phyloP scores from a whole-genome alignment of 805 yeast species.

The Candida qinlingensis region DNA sequence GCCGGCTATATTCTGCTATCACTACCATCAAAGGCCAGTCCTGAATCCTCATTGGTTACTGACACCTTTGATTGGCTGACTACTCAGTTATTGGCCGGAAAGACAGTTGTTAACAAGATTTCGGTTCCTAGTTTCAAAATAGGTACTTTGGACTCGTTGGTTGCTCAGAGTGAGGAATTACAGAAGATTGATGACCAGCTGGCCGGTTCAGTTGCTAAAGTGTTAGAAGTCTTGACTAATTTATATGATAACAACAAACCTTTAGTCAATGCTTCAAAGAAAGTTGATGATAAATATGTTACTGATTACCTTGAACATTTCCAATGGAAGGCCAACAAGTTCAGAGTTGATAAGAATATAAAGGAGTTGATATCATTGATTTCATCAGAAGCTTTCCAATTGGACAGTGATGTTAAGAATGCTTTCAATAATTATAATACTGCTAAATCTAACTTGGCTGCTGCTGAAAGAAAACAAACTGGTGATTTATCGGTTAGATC shows the following conservation, averaged over 20 bases:
- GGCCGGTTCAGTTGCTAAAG: slow-evolving; percentile 61
- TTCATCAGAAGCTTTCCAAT: slow-evolving; percentile 69
- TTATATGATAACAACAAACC: slow-evolving; percentile 39
- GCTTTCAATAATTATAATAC: slow-evolving; percentile 69
- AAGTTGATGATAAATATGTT: slow-evolving; percentile 48
- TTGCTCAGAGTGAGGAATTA: slow-evolving; percentile 86
- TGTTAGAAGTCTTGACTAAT: slow-evolving; percentile 62
- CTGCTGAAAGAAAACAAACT: slow-evolving; percentile 87
- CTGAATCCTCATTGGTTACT: slow-evolving; percentile 43
- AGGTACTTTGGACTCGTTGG: slow-evolving; percentile 89
- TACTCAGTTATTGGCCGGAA: slow-evolving; percentile 49
- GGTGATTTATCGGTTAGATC: slow-evolving; percentile 93
- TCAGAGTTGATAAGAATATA: slow-evolving; percentile 78
- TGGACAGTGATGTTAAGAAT: slow-evolving; percentile 81
- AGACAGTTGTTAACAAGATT: slow-evolving; percentile 49
- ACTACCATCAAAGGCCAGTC: slow-evolving; percentile 48
- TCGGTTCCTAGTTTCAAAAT: slow-evolving; percentile 83
- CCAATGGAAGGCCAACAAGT: slow-evolving; percentile 85
- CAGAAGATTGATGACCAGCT: slow-evolving; percentile 78
- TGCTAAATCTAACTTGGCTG: slow-evolving; percentile 77
- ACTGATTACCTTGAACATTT: slow-evolving; percentile 67
- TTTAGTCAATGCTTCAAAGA: slow-evolving; percentile 42
- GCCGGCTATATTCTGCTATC: slow-evolving; percentile 51
- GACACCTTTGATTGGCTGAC: slow-evolving; percentile 49
- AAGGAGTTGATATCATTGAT: slow-evolving; percentile 66